Evolutionary conservation across 2,329 filamentous ascomycete genomes (phyloP).

Genomic region (Allantophomopsis lycopodina): DNA sequence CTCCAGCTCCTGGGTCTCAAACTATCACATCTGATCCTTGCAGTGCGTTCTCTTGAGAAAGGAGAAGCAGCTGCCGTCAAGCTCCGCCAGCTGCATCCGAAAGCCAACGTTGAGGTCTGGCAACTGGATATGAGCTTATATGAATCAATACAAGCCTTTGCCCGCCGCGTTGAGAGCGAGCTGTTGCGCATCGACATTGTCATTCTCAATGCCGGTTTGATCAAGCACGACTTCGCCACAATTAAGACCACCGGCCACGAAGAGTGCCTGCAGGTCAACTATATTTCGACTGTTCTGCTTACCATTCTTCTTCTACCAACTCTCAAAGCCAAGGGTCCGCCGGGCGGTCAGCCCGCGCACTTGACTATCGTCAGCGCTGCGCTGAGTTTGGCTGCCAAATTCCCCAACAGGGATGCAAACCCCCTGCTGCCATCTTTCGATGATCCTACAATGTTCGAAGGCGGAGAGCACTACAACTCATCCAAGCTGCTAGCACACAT

Average conservation of each 20-base stretch:
- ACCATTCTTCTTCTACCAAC: conserved; percentile 1
- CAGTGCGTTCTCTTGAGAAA: conserved; percentile 25
- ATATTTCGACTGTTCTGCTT: conserved; percentile 2
- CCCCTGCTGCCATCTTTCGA: conserved; percentile 20
- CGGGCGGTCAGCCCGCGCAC: conserved; percentile 4
- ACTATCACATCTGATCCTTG: conserved; percentile 29
- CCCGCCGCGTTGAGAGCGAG: conserved; percentile 14
- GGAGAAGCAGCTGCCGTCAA: conserved; percentile 24
- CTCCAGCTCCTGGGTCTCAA: conserved; percentile 22
- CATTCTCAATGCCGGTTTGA: conserved; percentile 26
- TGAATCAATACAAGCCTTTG: conserved; percentile 27
- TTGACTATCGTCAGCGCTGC: conserved; percentile 17
- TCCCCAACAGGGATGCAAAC: conserved; percentile 10
- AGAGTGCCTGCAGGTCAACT: conserved; percentile 18
- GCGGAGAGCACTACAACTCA: conserved; percentile 13
- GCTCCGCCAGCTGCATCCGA: conserved; percentile 16
- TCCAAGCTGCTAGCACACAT: conserved; percentile 20
- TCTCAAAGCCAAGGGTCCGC: conserved; percentile 1
- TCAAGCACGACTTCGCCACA: conserved; percentile 6
- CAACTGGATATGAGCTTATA: conserved; percentile 30
- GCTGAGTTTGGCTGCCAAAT: conserved; percentile 13
- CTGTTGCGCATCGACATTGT: conserved; percentile 26
- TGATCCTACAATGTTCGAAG: conserved; percentile 12
- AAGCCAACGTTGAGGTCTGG: conserved; percentile 29
- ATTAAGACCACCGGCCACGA: conserved; percentile 19